Conservation (phyloP, 2,329 filamentous ascomycete genomes). For the Penicillium polonicum region DNA sequence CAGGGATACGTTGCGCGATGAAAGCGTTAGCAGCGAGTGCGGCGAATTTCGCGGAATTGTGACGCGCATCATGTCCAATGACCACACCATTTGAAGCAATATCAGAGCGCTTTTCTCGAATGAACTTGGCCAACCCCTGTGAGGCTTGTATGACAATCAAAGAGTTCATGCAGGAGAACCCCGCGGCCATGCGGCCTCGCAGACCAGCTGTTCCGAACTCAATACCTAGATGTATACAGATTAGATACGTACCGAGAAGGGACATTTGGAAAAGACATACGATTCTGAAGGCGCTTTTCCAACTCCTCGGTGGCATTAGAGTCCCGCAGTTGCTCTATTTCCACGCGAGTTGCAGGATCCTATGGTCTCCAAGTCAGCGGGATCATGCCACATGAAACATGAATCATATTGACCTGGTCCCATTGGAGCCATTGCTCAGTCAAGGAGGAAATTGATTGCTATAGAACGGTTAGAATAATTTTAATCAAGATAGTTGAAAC, state of each 20-base stretch:
- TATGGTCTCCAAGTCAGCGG: slow-evolving; percentile 22
- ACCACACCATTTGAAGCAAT: slow-evolving; percentile 53
- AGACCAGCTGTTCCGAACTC: slow-evolving; percentile 64
- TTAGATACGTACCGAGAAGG: slow-evolving; percentile 5
- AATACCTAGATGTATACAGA: slow-evolving; percentile 43
- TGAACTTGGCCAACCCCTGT: slow-evolving; percentile 62
- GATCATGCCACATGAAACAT: slow-evolving; percentile 18
- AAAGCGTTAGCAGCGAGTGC: slow-evolving; percentile 61
- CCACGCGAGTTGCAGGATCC: slow-evolving; percentile 53
- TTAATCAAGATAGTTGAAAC: neutral
- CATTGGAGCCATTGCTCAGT: slow-evolving; percentile 59
- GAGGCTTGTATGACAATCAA: slow-evolving; percentile 63
- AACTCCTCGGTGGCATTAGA: slow-evolving; percentile 49
- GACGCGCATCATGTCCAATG: slow-evolving; percentile 62
- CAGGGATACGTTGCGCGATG: slow-evolving; percentile 56
- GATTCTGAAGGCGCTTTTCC: slow-evolving; percentile 52
- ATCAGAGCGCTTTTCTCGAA: slow-evolving; percentile 48
- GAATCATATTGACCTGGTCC: slow-evolving; percentile 46
- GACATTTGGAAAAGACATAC: slow-evolving; percentile 30
- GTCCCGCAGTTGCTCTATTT: slow-evolving; percentile 54
- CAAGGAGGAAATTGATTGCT: slow-evolving; percentile 42
- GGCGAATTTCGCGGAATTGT: slow-evolving; percentile 63
- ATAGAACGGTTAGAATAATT: slow-evolving; percentile 7
- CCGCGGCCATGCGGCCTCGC: slow-evolving; percentile 64
- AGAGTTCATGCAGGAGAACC: slow-evolving; percentile 61